Evolutionary conservation across 2,329 filamentous ascomycete species (phyloP).

Genomic region (Alternaria hordeiaustralica): DNA sequence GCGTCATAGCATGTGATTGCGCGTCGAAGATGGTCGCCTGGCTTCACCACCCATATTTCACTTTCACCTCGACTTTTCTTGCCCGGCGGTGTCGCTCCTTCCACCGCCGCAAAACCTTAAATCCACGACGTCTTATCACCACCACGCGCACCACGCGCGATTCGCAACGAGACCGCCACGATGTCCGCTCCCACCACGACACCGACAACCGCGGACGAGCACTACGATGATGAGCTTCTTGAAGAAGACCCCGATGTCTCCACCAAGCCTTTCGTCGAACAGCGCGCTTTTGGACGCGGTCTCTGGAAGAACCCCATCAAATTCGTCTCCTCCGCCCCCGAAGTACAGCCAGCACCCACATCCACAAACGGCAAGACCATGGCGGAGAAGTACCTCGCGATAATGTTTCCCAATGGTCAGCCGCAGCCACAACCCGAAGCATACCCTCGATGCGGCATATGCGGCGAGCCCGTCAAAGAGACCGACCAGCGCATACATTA

Average conservation of each 20-base stretch:
- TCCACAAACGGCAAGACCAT: constrained; percentile 58
- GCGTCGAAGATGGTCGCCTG: constrained; percentile 20
- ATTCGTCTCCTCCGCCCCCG: constrained; percentile 61
- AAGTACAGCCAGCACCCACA: constrained; percentile 22
- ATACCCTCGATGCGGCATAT: constrained; percentile 43
- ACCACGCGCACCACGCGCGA: neutral
- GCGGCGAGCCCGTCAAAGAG: constrained; percentile 43
- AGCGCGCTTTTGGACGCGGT: constrained; percentile 65
- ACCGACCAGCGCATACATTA: constrained; percentile 58
- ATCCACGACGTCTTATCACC: neutral
- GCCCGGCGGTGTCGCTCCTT: constrained; percentile 14
- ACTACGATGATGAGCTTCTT: constrained; percentile 21
- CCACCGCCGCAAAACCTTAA: constrained; percentile 5
- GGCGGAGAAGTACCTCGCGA: constrained; percentile 69
- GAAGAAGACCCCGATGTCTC: constrained; percentile 61
- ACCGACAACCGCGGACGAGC: constrained; percentile 8
- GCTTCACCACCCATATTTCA: constrained; percentile 9
- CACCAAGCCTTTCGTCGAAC: constrained; percentile 63
- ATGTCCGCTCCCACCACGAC: constrained; percentile 15
- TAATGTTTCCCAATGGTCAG: constrained; percentile 63
- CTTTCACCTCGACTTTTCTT: neutral
- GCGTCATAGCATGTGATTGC: constrained; percentile 41
- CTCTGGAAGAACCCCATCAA: constrained; percentile 66
- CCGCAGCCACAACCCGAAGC: constrained; percentile 26
- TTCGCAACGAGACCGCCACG: neutral